Conservation (phyloP, 192 early-diverging fungal species). For the Backusella liffmaniae region DNA sequence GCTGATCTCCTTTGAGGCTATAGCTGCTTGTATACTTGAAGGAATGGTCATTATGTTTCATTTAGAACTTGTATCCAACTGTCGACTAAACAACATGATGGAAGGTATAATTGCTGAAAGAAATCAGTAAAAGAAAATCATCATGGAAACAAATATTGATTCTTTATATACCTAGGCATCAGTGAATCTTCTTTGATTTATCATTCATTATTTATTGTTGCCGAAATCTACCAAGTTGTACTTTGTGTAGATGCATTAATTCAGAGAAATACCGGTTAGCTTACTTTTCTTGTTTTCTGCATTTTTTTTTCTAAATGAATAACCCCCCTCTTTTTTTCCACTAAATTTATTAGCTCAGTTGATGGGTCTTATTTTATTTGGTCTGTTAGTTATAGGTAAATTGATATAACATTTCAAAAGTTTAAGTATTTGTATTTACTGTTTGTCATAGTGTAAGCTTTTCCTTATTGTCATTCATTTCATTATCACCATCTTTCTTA, state of each 20-base stretch:
- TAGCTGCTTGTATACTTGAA: conserved; percentile 31
- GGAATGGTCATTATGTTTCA: conserved; percentile 30
- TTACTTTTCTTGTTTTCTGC: background rate
- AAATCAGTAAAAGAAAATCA: background rate
- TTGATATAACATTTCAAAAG: background rate
- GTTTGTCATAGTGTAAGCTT: background rate
- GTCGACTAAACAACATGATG: conserved; percentile 2
- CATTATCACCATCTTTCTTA: background rate
- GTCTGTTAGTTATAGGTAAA: conserved; percentile 38
- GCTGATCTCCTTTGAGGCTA: conserved; percentile 24
- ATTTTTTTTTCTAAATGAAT: background rate
- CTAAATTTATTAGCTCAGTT: conserved; percentile 26
- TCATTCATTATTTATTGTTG: conserved; percentile 37
- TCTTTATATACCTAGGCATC: conserved; percentile 23
- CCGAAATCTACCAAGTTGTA: conserved; percentile 36
- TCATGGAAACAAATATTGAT: background rate
- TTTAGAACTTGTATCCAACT: conserved; percentile 30
- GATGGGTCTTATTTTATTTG: conserved; percentile 28
- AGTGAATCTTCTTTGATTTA: conserved; percentile 41
- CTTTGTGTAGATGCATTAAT: conserved; percentile 37
- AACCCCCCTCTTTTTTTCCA: background rate
- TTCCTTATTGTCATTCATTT: background rate
- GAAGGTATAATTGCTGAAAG: conserved; percentile 10
- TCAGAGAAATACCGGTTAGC: conserved; percentile 37
- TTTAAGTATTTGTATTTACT: background rate